A percentile compares a stretch with the other conserved stretches of the same genome.
These are phyloP conservation scores for Cercospora zeina DNA, from an alignment of 2,329 filamentous ascomycete species.

Conservation along the genomic window DNA sequence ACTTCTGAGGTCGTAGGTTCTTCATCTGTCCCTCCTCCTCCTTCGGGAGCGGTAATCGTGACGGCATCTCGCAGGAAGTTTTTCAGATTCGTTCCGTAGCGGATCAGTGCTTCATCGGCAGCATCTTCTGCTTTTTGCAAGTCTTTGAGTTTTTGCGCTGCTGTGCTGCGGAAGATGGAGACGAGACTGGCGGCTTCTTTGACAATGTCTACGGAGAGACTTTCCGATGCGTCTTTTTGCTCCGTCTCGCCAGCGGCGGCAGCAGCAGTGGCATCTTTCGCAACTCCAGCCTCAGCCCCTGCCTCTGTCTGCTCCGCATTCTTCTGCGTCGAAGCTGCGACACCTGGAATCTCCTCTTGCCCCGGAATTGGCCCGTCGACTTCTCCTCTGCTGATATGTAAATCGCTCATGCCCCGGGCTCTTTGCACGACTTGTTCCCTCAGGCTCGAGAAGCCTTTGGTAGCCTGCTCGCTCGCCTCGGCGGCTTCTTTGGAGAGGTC, in stretches of 20 bases:
- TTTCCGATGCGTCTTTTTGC: slow-evolving; percentile 42
- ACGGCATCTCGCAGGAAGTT: slow-evolving; percentile 91
- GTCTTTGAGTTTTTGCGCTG: slow-evolving; percentile 67
- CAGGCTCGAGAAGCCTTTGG: slow-evolving; percentile 73
- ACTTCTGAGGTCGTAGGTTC: slow-evolving; percentile 56
- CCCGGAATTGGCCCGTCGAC: slow-evolving; percentile 35
- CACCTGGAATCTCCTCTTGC: slow-evolving; percentile 35
- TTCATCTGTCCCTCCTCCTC: slow-evolving; percentile 37
- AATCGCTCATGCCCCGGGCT: slow-evolving; percentile 33
- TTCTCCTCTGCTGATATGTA: slow-evolving; percentile 13
- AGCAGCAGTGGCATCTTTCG: slow-evolving; percentile 4
- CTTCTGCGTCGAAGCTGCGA: neutral
- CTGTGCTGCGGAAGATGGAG: slow-evolving; percentile 59
- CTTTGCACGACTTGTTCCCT: slow-evolving; percentile 43
- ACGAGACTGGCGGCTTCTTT: slow-evolving; percentile 67
- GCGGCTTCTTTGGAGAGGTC: slow-evolving; percentile 79
- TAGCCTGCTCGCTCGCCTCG: slow-evolving; percentile 68
- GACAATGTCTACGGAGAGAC: slow-evolving; percentile 52
- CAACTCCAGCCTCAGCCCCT: slow-evolving; percentile 8
- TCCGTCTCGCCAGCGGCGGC: no score
- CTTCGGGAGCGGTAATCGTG: slow-evolving; percentile 72
- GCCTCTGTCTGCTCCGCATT: neutral
- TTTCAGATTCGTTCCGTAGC: slow-evolving; percentile 84
- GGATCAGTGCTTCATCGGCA: slow-evolving; percentile 89
- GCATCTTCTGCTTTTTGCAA: slow-evolving; percentile 92